Evolutionary conservation across 2,329 filamentous ascomycete genomes (phyloP), one percentile per base, ranked within the genome.

Genomic region (Fusarium foetens): DNA sequence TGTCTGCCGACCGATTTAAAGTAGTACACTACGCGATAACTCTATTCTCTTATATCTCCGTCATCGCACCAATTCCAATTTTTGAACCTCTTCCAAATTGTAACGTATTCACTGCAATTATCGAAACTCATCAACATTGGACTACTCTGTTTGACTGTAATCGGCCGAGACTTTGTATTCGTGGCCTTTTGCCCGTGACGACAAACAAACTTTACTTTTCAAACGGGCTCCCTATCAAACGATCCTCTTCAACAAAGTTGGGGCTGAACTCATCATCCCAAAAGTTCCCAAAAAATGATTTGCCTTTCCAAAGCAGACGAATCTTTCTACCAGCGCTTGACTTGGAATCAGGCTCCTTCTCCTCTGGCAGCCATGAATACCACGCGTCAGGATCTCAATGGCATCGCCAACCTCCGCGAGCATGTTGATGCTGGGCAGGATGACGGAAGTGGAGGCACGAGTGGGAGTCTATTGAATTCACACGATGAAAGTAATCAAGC

Each of bases 271-370:
- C 54, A 59, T 41, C 35, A 19, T 11, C 11, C 13, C 42, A 19
- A 64, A 42, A 42, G 46, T 23, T 43, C 62, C 14, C 8, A 23
- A 43, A 52, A 21, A 51, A 77, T 89, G 87, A 89, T 88, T 72
- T 87, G 87, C 66, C 86, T 87, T 17, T 87, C 86, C 35, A 84
- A 86, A 68, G 87, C 85, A 53, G 87, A 88, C 72, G 85, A 88
- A 63, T 81, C 83, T 65, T 81, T 79, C 54, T 80, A 85, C 55
- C 78, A 82, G 52, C 86, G 87, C 69, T 83, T 84, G 54, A 81
- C 82, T 33, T 88, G 84, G 83, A 89, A 89, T 77, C 87, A 88
- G 80, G 87, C 82, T 78, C 87, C 87, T 36, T 83, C 85, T 3
- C 83, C 81, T 29, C 78, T 88, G 58, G 82, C 86, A 29, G 76